Evolutionary conservation across 2,329 filamentous ascomycete species (phyloP).

Genomic region (Colletotrichum eleusines): DNA sequence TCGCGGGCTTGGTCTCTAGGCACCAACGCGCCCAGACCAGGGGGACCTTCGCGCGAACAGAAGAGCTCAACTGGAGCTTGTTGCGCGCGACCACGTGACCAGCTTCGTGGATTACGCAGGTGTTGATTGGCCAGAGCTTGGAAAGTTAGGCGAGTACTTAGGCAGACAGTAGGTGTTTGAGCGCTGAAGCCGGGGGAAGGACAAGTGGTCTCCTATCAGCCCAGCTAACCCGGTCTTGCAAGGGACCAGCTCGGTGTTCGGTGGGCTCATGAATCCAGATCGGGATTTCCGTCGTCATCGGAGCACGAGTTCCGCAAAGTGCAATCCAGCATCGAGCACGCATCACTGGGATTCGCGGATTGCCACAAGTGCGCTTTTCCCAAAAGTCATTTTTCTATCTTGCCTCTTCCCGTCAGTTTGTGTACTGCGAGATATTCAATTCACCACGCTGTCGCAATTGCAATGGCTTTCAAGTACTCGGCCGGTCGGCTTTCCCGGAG

Average conservation of each 20-base stretch:
- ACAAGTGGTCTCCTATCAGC: conserved; percentile 14
- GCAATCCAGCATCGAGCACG: conserved; percentile 17
- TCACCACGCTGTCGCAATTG: not conserved
- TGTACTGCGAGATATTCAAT: not conserved
- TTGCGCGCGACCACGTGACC: conserved; percentile 41
- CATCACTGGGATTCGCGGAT: conserved; percentile 27
- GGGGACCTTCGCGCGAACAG: conserved; percentile 4
- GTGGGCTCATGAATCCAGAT: conserved; percentile 28
- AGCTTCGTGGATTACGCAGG: conserved; percentile 22
- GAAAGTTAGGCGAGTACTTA: not conserved
- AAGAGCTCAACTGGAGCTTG: conserved; percentile 8
- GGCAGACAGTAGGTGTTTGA: not conserved
- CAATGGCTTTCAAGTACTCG: conserved; percentile 57
- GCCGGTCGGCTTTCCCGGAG: conserved; percentile 52
- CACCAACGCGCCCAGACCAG: conserved; percentile 34
- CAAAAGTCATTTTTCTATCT: not conserved
- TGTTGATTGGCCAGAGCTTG: conserved; percentile 17
- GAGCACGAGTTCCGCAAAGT: conserved; percentile 28
- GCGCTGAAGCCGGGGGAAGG: accelerated
- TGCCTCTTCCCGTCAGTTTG: not conserved
- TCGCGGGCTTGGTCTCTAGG: conserved; percentile 25
- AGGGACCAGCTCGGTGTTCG: conserved; percentile 23
- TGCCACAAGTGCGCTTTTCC: conserved; percentile 29
- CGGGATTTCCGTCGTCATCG: conserved; percentile 42
- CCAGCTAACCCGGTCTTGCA: conserved; percentile 26